Conservation (phyloP, 2,329 filamentous ascomycete species). For the Pseudogymnoascus pannorum region DNA sequence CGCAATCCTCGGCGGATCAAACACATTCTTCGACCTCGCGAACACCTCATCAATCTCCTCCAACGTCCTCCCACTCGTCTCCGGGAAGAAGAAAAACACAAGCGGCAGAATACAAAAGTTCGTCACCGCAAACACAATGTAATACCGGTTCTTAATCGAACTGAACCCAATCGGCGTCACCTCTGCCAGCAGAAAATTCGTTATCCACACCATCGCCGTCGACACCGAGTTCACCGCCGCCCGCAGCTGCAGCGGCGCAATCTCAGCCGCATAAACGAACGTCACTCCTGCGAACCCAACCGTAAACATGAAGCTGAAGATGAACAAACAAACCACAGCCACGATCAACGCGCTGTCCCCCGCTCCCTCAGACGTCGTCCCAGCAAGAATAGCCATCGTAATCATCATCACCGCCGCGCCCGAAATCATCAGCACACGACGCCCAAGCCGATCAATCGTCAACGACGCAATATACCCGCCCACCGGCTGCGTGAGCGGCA, state of each 20-base stretch:
- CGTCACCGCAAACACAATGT: slow-evolving; percentile 26
- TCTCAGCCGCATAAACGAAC: slow-evolving; percentile 14
- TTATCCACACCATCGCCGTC: slow-evolving; percentile 23
- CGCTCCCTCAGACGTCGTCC: slow-evolving; percentile 22
- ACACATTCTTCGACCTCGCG: slow-evolving; percentile 30
- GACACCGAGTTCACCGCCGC: slow-evolving; percentile 41
- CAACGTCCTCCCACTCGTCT: slow-evolving; percentile 53
- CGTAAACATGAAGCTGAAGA: slow-evolving; percentile 20
- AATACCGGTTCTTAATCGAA: slow-evolving; percentile 27
- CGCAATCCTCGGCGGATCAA: not conserved
- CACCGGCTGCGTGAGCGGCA: slow-evolving; percentile 19
- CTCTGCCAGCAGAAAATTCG: not conserved
- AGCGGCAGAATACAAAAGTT: slow-evolving; percentile 33
- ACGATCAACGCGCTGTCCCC: not conserved
- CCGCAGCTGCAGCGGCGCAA: slow-evolving; percentile 11
- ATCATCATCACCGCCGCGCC: slow-evolving; percentile 53
- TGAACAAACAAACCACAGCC: slow-evolving; percentile 19
- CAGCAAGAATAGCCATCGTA: slow-evolving; percentile 53
- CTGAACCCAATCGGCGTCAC: slow-evolving; percentile 27
- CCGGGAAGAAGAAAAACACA: slow-evolving; percentile 56
- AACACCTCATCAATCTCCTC: slow-evolving; percentile 47
- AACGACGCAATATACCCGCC: slow-evolving; percentile 34
- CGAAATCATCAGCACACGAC: slow-evolving; percentile 62
- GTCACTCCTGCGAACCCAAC: slow-evolving; percentile 21
- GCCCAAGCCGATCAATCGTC: slow-evolving; percentile 60